Evolutionary conservation across 306 rosid species (phyloP).

Genomic region (Medicago arabica): DNA sequence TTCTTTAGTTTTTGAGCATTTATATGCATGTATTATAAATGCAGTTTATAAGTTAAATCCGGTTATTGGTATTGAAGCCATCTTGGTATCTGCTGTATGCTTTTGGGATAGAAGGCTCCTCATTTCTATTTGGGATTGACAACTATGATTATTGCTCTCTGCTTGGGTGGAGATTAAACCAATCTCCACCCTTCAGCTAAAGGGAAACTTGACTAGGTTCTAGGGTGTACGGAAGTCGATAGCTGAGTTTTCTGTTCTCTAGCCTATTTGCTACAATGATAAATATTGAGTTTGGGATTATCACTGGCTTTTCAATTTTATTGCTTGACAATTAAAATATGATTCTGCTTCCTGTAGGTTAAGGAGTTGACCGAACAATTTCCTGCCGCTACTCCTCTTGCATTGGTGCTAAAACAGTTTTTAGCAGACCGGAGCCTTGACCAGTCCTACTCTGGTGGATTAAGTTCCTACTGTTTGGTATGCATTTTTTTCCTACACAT

Average conservation of each 20-base stretch:
- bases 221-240: background rate
- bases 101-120: background rate
- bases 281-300: slow-evolving; percentile 3
- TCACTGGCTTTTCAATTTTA: slow-evolving; percentile 3
- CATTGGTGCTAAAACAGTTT: slow-evolving; percentile 89
- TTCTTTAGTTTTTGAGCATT: background rate
- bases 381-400: slow-evolving; percentile 93
- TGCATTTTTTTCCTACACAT: slow-evolving; percentile 38
- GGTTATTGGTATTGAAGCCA: slow-evolving; percentile 1
- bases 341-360: slow-evolving; percentile 58
- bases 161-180: slow-evolving; percentile 4
- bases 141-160: background rate
- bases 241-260: background rate
- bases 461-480: slow-evolving; percentile 99
- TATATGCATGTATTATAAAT: background rate
- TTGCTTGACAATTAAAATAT: slow-evolving; percentile 38
- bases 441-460: slow-evolving; percentile 95
- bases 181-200: slow-evolving; percentile 12
- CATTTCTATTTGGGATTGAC: background rate
- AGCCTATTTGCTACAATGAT: slow-evolving; percentile 14
- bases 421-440: slow-evolving; percentile 97
- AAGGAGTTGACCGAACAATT: slow-evolving; percentile 87
- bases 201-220: background rate
- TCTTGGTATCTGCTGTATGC: background rate
- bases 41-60: background rate